Evolutionary conservation across 164 flowering plant genomes (phyloP), one percentile per base, ranked within the genome.

Genomic region (Pachysandra terminalis): DNA sequence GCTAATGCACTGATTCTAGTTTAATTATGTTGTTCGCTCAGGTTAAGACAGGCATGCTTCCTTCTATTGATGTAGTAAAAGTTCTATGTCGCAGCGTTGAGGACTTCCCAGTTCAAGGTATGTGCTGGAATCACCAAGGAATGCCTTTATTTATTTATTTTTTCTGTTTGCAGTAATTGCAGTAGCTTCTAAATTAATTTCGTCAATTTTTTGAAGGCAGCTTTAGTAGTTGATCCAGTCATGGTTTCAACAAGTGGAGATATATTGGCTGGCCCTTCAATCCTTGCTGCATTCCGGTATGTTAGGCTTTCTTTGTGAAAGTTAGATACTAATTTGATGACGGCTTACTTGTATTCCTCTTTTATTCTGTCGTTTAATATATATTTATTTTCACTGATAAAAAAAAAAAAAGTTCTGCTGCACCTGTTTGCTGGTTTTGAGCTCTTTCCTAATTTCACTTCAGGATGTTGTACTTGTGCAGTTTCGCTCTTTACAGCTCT

Each of bases 31-130:
- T 25, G 54, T 72, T 53, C 71, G 54, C 28, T 76, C 69, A 96
- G 99, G 96, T 96, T 41, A 96, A 96, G 80, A 96, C 99, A 40
- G 98, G 99, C 41, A 93, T 95, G 99, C 85, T 92, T 23, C 99
- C 99, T 65, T 89, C 99, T 22, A 60, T 69, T 68, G 89, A 82
- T 28, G 83, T 89, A 55, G 81, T 90, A 57, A 84, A 82, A 73
- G 77, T 82, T 66, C 86, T 96, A 54, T 75, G 71, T 73, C 80
- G 80, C 17, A 77, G 66, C 64, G 84, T 93, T 1, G 73, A 72
- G 73, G 84, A 90, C 69, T 87, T 78, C 69, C 91, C 89, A 0
- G 88, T 86, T 72, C 79, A 35, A 87, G 97, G 99, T 88, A 80
- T 67, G 71, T 58, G 21, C 27, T 74, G 59, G 48, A 51, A 26